Percentiles rank a stretch among this genome's conserved stretches.
phyloP scores from a whole-genome alignment of 2,329 filamentous ascomycete genomes.

The Ceratocystis colombiana region DNA sequence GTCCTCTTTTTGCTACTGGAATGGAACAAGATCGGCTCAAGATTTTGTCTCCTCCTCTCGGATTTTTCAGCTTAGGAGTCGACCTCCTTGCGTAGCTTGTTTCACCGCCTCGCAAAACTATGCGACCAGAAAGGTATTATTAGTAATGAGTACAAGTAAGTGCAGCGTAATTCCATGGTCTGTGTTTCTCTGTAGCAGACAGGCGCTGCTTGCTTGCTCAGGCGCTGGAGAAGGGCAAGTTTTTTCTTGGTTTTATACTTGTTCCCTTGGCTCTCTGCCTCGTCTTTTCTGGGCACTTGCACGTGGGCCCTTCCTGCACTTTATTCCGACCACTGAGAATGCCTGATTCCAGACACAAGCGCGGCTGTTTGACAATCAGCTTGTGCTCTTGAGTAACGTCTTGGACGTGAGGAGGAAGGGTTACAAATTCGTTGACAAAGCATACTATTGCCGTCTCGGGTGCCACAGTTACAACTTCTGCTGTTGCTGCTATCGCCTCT shows the following conservation, averaged over 20 bases:
- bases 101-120: slow-evolving; percentile 2
- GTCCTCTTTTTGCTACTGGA: slow-evolving; percentile 11
- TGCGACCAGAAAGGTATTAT: background rate
- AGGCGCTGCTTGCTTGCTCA: background rate
- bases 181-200: too few species aligned
- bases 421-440: background rate
- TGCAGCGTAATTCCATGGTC: background rate
- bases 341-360: background rate
- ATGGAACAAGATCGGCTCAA: slow-evolving; percentile 10
- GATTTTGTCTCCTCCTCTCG: slow-evolving; percentile 14
- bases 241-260: background rate
- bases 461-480: slow-evolving; percentile 2
- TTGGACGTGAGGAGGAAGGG: background rate
- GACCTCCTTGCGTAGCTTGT: slow-evolving; percentile 4
- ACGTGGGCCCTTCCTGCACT: background rate
- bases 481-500: background rate
- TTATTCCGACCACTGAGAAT: slow-evolving; percentile 6
- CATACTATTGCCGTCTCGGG: background rate
- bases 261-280: background rate
- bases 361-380: slow-evolving; percentile 8
- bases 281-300: background rate
- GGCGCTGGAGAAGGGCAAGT: background rate
- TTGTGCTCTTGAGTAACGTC: background rate
- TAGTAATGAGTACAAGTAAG: background rate
- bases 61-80: slow-evolving; percentile 12